Conservation (phyloP, 257 asterid genomes). For the Rehmannia glutinosa region DNA sequence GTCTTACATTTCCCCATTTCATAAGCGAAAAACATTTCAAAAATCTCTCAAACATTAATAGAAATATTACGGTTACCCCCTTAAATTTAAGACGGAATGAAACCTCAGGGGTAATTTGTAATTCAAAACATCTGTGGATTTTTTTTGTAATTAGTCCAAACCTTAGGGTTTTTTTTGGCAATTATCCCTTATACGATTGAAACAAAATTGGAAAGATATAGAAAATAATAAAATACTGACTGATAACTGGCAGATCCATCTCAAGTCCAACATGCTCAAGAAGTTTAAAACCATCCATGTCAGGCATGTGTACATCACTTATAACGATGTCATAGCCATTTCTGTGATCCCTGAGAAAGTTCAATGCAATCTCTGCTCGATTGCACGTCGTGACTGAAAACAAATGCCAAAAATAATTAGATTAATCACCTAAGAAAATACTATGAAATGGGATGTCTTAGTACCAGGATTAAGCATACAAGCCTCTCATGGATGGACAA, state of each 20-base stretch:
- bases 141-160: not conserved
- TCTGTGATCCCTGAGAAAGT: constrained; percentile 58
- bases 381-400: constrained; percentile 65
- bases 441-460: not conserved
- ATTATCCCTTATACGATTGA: not conserved
- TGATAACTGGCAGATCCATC: constrained; percentile 97
- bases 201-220: not conserved
- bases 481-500: not conserved
- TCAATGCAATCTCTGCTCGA: constrained; percentile 80
- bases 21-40: too few relatives aligned
- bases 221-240: constrained; percentile 44
- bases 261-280: constrained; percentile 83
- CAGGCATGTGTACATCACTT: constrained; percentile 99
- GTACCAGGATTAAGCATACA: not conserved
- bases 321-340: constrained; percentile 78
- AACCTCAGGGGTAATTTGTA: not conserved
- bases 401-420: not conserved
- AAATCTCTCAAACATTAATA: too few relatives aligned
- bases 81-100: too few relatives aligned
- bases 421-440: not conserved
- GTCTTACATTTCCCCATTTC: too few relatives aligned
- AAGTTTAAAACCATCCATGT: constrained; percentile 95
- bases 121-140: not conserved
- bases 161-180: not conserved
- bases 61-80: too few relatives aligned